These are phyloP conservation scores for Syzygium oleosum DNA, from an alignment of 345 rosid species.

Conservation along the genomic window DNA sequence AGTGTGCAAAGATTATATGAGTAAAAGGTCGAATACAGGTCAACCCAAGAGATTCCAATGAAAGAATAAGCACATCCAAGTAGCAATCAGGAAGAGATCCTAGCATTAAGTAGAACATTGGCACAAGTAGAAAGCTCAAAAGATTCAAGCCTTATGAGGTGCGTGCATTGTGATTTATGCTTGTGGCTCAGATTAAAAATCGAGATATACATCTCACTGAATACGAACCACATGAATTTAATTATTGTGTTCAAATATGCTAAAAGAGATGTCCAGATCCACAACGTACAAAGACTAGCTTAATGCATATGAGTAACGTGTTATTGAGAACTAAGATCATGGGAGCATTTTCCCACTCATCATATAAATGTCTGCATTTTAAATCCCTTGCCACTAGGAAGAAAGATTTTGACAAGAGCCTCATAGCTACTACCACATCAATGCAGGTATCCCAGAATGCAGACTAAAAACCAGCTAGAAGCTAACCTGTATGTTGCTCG, in stretches of 20 bases:
- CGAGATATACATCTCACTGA: not conserved
- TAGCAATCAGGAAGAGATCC: not conserved
- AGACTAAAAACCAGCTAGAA: too few relatives aligned
- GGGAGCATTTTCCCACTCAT: too few relatives aligned
- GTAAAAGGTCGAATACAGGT: not conserved
- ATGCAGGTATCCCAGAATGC: too few relatives aligned
- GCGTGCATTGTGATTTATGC: not conserved
- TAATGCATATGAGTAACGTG: too few relatives aligned
- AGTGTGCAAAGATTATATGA: not conserved
- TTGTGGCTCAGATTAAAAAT: not conserved
- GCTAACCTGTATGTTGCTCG: conserved; percentile 24
- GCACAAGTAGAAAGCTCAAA: not conserved
- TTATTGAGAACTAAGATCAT: too few relatives aligned
- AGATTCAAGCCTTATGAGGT: not conserved
- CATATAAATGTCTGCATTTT: too few relatives aligned
- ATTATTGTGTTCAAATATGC: not conserved
- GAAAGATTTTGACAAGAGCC: too few relatives aligned
- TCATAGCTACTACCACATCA: too few relatives aligned
- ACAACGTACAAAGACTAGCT: not conserved
- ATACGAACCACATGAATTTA: not conserved
- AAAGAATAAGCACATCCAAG: not conserved
- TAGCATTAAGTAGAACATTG: not conserved
- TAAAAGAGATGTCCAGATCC: not conserved
- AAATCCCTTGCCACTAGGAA: too few relatives aligned
- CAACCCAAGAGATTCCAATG: not conserved